Evolutionary conservation across 306 rosid species (phyloP).

Genomic region (Medicago arabica): DNA sequence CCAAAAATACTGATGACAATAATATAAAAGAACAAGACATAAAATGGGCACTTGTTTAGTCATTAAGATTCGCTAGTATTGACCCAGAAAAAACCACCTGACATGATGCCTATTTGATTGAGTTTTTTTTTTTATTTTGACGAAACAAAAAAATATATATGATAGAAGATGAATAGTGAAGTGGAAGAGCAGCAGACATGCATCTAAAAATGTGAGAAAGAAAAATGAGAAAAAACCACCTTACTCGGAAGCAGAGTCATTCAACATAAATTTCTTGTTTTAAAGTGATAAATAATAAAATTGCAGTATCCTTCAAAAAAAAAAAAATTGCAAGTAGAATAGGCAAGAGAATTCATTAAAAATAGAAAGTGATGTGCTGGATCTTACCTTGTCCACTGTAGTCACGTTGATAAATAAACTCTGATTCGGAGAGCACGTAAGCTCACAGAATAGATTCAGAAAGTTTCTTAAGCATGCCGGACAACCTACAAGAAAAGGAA

Average conservation of each 20-base stretch:
- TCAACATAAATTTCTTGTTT: conserved; percentile 35
- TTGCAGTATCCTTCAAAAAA: too few species aligned
- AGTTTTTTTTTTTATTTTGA: too few species aligned
- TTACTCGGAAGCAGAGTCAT: neutral
- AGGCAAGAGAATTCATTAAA: conserved; percentile 28
- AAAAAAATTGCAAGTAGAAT: conserved; percentile 13
- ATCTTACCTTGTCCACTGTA: conserved; percentile 70
- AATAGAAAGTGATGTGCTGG: conserved; percentile 13
- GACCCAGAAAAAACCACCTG: too few species aligned
- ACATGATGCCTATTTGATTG: too few species aligned
- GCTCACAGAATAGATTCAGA: conserved; percentile 96
- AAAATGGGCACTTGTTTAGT: conserved; percentile 8
- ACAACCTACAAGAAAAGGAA: conserved; percentile 97
- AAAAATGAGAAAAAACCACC: neutral
- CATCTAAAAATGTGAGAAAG: neutral
- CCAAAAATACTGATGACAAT: conserved; percentile 18
- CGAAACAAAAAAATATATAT: too few species aligned
- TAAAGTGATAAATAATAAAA: conserved; percentile 32
- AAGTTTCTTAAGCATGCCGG: conserved; percentile 99
- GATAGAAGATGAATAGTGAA: neutral
- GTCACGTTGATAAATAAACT: conserved; percentile 97
- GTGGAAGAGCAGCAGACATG: neutral
- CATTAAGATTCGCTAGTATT: conserved; percentile 8
- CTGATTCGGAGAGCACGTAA: conserved; percentile 96
- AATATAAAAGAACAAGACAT: conserved; percentile 9